Conservation (phyloP, 2,329 filamentous ascomycete species). For the Bisporella sp. region DNA sequence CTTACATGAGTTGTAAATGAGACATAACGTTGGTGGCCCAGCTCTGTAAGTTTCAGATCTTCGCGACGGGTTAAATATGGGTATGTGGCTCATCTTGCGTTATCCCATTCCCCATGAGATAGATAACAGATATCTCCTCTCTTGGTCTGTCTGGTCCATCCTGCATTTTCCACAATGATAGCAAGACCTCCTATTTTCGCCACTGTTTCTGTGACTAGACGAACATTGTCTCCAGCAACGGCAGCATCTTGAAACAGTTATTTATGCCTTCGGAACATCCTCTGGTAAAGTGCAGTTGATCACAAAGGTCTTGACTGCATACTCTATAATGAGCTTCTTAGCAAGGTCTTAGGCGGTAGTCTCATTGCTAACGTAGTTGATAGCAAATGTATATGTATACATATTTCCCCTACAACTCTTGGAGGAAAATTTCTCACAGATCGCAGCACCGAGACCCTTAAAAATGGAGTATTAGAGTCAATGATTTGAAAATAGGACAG, state of each 20-base stretch:
- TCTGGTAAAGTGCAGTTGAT: background rate
- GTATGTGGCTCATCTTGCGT: no score
- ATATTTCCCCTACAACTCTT: no score
- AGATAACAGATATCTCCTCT: background rate
- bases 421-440: no score
- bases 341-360: background rate
- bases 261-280: background rate
- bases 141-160: background rate
- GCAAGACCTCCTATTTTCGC: constrained; percentile 52
- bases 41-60: no score
- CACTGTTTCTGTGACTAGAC: constrained; percentile 44
- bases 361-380: no score
- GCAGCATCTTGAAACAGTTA: background rate
- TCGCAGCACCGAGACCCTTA: no score
- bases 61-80: no score
- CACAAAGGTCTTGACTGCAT: background rate
- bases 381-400: no score
- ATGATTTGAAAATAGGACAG: no score
- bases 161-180: constrained; percentile 56
- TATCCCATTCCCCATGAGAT: background rate
- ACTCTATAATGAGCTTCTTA: background rate
- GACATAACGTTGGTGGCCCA: no score
- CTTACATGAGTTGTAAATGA: no score
- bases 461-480: no score
- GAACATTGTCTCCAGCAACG: constrained; percentile 30